phyloP scores from a whole-genome alignment of 441 rosid genomes.

The Codiaeum variegatum region DNA sequence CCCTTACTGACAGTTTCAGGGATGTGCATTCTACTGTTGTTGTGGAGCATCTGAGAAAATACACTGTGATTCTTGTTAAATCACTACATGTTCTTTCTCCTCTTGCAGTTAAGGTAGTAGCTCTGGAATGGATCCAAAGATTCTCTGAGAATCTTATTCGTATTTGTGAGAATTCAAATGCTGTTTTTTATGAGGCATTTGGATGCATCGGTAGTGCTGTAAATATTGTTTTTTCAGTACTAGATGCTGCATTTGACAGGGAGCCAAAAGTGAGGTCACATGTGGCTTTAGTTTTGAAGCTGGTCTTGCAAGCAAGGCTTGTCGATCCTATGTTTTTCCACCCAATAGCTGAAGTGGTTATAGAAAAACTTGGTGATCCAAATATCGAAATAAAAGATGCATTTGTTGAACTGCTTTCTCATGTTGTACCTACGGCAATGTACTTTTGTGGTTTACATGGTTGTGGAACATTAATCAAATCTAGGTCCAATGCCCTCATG shows the following conservation, averaged over 20 bases:
- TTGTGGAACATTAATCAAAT: slow-evolving; percentile 37
- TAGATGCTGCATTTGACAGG: slow-evolving; percentile 82
- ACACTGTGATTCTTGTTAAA: slow-evolving; percentile 47
- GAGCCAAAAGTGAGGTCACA: slow-evolving; percentile 80
- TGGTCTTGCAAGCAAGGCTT: slow-evolving; percentile 71
- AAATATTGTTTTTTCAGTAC: slow-evolving; percentile 53
- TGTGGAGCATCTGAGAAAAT: slow-evolving; percentile 61
- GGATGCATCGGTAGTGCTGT: slow-evolving; percentile 40
- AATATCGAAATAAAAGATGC: slow-evolving; percentile 59
- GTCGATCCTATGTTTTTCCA: slow-evolving; percentile 56
- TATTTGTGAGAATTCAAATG: slow-evolving; percentile 36
- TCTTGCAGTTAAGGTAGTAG: slow-evolving; percentile 61
- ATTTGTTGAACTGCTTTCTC: slow-evolving; percentile 67
- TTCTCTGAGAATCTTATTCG: slow-evolving; percentile 63
- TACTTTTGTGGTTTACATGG: slow-evolving; percentile 57
- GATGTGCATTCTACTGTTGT: slow-evolving; percentile 39
- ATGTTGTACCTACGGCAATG: slow-evolving; percentile 62
- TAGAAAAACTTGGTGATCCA: slow-evolving; percentile 90
- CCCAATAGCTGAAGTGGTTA: slow-evolving; percentile 58
- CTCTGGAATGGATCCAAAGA: slow-evolving; percentile 71
- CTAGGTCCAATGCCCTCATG: slow-evolving; percentile 43
- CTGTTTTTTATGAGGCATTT: slow-evolving; percentile 48
- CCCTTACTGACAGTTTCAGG: slow-evolving; percentile 21
- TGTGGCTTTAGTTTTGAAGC: slow-evolving; percentile 70
- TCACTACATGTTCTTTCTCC: slow-evolving; percentile 71